Conservation (phyloP, 2,329 filamentous ascomycete species). For the Pseudonectria buxi region DNA sequence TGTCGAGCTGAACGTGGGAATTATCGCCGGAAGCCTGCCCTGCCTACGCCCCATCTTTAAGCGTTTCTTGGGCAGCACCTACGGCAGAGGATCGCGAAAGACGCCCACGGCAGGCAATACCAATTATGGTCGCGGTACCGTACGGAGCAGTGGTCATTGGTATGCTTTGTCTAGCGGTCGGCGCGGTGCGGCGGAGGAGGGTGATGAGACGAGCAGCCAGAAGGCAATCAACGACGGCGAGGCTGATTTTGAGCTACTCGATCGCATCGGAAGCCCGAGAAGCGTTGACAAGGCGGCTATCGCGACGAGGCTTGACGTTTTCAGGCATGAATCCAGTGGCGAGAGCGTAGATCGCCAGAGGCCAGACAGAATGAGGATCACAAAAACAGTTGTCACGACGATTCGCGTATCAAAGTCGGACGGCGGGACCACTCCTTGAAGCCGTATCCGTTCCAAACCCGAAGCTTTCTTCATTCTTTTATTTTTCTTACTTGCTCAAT, state of each 20-base stretch:
- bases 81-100: conserved; percentile 24
- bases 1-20: conserved; percentile 30
- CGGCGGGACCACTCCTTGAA: not conserved
- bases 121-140: conserved; percentile 17
- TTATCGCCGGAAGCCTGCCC: conserved; percentile 31
- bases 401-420: conserved; percentile 9
- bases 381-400: conserved; percentile 24
- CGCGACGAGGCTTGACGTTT: conserved; percentile 15
- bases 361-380: conserved; percentile 16
- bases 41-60: conserved; percentile 29
- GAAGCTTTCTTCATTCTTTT: too few relatives aligned
- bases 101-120: conserved; percentile 18
- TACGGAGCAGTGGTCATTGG: conserved; percentile 19
- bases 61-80: conserved; percentile 23
- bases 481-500: too few relatives aligned
- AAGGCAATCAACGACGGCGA: conserved; percentile 18
- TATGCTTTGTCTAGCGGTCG: conserved; percentile 15
- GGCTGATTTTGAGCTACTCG: conserved; percentile 22
- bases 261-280: conserved; percentile 8
- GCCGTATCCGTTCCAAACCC: not conserved
- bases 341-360: conserved; percentile 13
- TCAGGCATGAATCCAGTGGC: conserved; percentile 19
- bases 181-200: conserved; percentile 6
- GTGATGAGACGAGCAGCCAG: conserved; percentile 23
- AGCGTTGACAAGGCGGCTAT: conserved; percentile 12